Evolutionary conservation across 2,329 filamentous ascomycete species (phyloP).

Genomic region (Colletotrichum gloeosporioides): DNA sequence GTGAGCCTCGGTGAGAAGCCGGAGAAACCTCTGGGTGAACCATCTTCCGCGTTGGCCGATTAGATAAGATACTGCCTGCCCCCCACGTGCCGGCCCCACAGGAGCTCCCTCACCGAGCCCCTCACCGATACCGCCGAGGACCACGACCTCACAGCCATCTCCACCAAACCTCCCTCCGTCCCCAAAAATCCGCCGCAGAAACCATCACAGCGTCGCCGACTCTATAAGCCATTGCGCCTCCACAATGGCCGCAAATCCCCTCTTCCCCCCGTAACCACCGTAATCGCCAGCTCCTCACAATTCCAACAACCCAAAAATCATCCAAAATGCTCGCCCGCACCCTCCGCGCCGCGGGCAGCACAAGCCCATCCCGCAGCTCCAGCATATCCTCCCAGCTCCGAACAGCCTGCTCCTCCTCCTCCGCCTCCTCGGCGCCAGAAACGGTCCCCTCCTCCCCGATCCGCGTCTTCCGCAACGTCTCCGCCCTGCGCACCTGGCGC

Average conservation of each 20-base stretch:
- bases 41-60: not conserved
- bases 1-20: not conserved
- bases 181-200: conserved; percentile 55
- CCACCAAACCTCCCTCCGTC: conserved; percentile 25
- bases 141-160: not conserved
- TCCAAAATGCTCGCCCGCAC: conserved; percentile 19
- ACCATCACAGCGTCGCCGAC: conserved; percentile 44
- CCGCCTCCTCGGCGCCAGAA: conserved; percentile 36
- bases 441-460: conserved; percentile 64
- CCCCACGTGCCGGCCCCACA: not conserved
- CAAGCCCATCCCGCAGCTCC: not conserved
- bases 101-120: conserved; percentile 13
- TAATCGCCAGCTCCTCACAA: not conserved
- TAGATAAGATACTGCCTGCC: not conserved
- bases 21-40: not conserved
- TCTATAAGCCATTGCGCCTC: conserved; percentile 31
- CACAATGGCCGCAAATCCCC: conserved; percentile 33
- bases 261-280: conserved; percentile 9
- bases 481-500: conserved; percentile 73
- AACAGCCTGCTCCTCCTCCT: conserved; percentile 26
- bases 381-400: conserved; percentile 14
- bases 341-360: conserved; percentile 19
- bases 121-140: conserved; percentile 20
- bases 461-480: conserved; percentile 77
- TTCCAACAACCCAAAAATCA: not conserved